Evolutionary conservation across 352 stramenopile species (phyloP), one percentile per base, ranked within the genome.

Genomic region (Phytopythium helicoides): DNA sequence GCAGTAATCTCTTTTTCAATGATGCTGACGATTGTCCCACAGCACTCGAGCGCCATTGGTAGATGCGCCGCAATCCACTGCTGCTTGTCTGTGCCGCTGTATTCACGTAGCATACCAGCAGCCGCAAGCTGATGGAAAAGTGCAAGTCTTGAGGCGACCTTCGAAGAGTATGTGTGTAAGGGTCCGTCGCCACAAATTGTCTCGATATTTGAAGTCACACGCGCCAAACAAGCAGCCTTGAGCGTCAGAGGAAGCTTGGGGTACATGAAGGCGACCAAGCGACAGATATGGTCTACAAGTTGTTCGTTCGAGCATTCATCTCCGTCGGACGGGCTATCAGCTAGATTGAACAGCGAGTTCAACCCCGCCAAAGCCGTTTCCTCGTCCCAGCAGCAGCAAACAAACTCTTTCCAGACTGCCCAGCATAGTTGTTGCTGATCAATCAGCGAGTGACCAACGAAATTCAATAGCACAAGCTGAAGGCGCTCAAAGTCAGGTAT

Each of bases 11-110:
- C 14, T 15, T 10, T 6, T n/a, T 26, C 41, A 35, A 87, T 42
- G 16, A 89, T 58, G n/a, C 86, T 64, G 16, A 89, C 56, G 25
- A 86, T 56, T 1, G 78, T 84, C 10, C 81, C 76, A 37, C 79
- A 80, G 47, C 76, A 92, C 55, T 92, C 74, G 26, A 86, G 76
- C 23, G 70, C 76, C 55, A 89, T 76, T 0, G 70, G 68, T 12
- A 92, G 51, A 39, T 87, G 86, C 42, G 76, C 79, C 5, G 63
- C 60, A 4, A 87, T 56, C 72, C 76, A 92, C 25, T 77, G 61
- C 42, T 86, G 66, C 44, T 88, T 87, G 45, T 68, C 55, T 2
- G 56, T 33, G 1, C 68, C 51, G 11, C 76, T 57, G 18, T 77
- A 83, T 19, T 68, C 47, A 42, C 63, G 64, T 28, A 92, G 35